These are phyloP conservation scores for Cordyceps cicadae DNA, from an alignment of 2,329 filamentous ascomycete genomes.

Conservation along the genomic window DNA sequence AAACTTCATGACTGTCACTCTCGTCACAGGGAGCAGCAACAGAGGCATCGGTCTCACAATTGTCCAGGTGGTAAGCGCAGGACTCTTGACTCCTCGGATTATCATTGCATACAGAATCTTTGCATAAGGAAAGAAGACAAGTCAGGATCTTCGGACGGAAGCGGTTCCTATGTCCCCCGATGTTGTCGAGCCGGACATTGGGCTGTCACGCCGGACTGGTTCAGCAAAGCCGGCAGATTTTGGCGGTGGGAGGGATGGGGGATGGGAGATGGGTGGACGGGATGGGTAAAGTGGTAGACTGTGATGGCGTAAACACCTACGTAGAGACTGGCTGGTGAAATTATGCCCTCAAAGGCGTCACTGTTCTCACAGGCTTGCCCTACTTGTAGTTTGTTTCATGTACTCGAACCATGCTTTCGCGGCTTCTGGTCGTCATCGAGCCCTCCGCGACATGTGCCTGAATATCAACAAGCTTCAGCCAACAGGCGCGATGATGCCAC, in stretches of 20 bases:
- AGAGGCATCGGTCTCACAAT: conserved; percentile 27
- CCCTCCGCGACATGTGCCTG: too few relatives aligned
- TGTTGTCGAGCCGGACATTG: conserved; percentile 14
- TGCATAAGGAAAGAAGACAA: neutral
- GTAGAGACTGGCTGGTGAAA: neutral
- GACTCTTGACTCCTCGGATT: conserved; percentile 18
- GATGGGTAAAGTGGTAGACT: too few relatives aligned
- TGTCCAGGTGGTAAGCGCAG: conserved; percentile 17
- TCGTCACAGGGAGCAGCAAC: conserved; percentile 29
- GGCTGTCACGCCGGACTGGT: neutral
- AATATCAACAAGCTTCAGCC: too few relatives aligned
- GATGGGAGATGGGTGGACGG: too few relatives aligned
- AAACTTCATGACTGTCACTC: neutral
- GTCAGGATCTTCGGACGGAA: conserved; percentile 9
- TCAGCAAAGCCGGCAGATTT: too few relatives aligned
- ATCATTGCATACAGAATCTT: conserved; percentile 13
- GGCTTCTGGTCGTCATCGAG: too few relatives aligned
- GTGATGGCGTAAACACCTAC: too few relatives aligned
- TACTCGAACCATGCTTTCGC: too few relatives aligned
- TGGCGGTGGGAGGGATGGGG: too few relatives aligned
- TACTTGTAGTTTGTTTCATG: too few relatives aligned
- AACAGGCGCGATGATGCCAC: too few relatives aligned
- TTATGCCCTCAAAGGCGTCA: neutral
- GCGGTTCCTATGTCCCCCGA: conserved; percentile 6
- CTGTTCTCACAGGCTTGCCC: too few relatives aligned